Percentiles rank a stretch among this genome's conserved stretches.
Conservation (phyloP, 2,329 filamentous ascomycete species). For the Sodiomyces alkalinus region DNA sequence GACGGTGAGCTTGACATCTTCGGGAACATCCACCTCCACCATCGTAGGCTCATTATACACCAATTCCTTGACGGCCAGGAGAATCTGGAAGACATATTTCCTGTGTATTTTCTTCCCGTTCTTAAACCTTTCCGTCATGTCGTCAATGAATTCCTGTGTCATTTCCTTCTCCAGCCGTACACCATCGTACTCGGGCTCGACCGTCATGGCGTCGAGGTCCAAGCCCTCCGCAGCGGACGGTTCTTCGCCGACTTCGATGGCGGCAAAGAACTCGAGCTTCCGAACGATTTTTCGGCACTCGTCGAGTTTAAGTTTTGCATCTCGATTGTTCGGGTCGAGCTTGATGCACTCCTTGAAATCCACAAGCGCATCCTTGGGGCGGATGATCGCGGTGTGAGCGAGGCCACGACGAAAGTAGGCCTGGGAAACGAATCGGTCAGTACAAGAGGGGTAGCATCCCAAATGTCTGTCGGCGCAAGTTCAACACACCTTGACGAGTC, state of each 20-base stretch:
- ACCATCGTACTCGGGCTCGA: slow-evolving; percentile 79
- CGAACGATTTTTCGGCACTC: slow-evolving; percentile 94
- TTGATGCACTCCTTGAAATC: slow-evolving; percentile 87
- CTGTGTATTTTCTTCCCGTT: slow-evolving; percentile 85
- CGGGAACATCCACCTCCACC: slow-evolving; percentile 77
- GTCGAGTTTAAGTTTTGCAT: slow-evolving; percentile 77
- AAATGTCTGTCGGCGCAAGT: neutral
- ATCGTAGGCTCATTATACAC: slow-evolving; percentile 90
- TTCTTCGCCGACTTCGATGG: slow-evolving; percentile 85
- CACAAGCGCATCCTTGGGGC: slow-evolving; percentile 72
- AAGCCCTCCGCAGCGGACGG: slow-evolving; percentile 85
- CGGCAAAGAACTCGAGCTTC: slow-evolving; percentile 81
- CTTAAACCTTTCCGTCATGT: slow-evolving; percentile 96
- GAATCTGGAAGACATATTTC: slow-evolving; percentile 97
- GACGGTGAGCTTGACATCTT: slow-evolving; percentile 71
- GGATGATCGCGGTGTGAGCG: slow-evolving; percentile 80
- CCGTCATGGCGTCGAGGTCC: slow-evolving; percentile 69
- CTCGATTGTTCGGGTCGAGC: slow-evolving; percentile 76
- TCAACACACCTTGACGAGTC: slow-evolving; percentile 70
- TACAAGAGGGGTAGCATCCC: neutral
- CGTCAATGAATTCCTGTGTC: slow-evolving; percentile 92
- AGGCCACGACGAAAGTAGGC: slow-evolving; percentile 90
- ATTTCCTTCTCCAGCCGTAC: slow-evolving; percentile 63
- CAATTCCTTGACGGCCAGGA: slow-evolving; percentile 77
- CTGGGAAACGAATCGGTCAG: slow-evolving; percentile 27